Evolutionary conservation across 768 basidiomycete species (phyloP).

Genomic region (Hericium erinaceus): DNA sequence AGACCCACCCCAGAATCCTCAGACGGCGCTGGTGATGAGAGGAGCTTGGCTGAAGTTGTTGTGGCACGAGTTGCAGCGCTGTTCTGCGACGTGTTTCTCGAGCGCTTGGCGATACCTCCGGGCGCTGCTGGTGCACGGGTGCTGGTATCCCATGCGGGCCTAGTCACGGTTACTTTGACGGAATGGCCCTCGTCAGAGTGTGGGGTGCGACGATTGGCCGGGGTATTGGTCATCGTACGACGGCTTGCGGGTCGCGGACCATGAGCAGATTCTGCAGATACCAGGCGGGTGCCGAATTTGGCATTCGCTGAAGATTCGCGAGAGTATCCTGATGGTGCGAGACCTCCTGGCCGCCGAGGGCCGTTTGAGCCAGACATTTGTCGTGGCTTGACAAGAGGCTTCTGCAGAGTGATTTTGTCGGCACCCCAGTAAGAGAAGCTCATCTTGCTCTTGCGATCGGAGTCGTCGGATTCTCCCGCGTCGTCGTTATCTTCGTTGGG

Average conservation of each 20-base stretch:
- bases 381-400: conserved; percentile 51
- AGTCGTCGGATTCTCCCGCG: conserved; percentile 66
- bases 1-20: conserved; percentile 80
- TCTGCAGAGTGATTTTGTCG: conserved; percentile 82
- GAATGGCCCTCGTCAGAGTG: conserved; percentile 58
- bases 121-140: conserved; percentile 31
- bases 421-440: conserved; percentile 93
- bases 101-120: conserved; percentile 39
- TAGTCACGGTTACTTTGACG: conserved; percentile 61
- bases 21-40: conserved; percentile 65
- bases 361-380: conserved; percentile 20
- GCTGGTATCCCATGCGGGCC: conserved; percentile 63
- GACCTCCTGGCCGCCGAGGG: conserved; percentile 29
- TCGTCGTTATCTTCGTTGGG: conserved; percentile 52
- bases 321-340: conserved; percentile 50
- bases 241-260: conserved; percentile 54
- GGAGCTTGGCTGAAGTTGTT: conserved; percentile 31
- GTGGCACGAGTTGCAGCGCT: conserved; percentile 42
- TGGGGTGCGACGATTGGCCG: conserved; percentile 34
- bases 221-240: conserved; percentile 35
- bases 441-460: conserved; percentile 88
- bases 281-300: conserved; percentile 81
- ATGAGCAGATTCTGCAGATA: conserved; percentile 46
- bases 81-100: conserved; percentile 65
- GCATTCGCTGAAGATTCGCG: conserved; percentile 84